Conservation (phyloP, 2,329 filamentous ascomycete genomes). For the Fusarium sp. region DNA sequence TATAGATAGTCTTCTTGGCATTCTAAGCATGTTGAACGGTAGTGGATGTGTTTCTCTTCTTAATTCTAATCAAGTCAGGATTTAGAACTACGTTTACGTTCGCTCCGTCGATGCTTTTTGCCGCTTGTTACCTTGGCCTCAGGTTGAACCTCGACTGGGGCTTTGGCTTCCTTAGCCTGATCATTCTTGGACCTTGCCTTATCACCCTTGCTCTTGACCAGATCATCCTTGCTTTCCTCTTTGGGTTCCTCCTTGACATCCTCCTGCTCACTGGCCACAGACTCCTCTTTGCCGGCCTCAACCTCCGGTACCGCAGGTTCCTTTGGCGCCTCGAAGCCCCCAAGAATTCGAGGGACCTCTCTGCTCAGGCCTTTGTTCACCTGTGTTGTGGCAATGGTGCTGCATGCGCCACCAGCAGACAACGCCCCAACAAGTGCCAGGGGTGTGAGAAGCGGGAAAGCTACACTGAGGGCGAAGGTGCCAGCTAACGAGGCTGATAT, state of each 20-base stretch:
- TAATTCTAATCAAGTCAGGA: background rate
- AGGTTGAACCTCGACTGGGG: background rate
- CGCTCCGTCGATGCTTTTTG: constrained; percentile 32
- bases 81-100: constrained; percentile 31
- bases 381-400: constrained; percentile 21
- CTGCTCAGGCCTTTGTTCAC: constrained; percentile 24
- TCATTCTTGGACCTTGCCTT: background rate
- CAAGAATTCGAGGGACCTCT: constrained; percentile 19
- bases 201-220: constrained; percentile 15
- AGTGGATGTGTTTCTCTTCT: background rate
- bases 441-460: constrained; percentile 28
- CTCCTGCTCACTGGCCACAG: constrained; percentile 22
- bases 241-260: constrained; percentile 17
- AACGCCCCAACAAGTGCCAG: background rate
- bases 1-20: background rate
- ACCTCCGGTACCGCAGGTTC: constrained; percentile 19
- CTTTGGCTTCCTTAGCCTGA: background rate
- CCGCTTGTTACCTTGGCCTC: constrained; percentile 19
- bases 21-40: background rate
- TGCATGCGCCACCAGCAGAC: constrained; percentile 12
- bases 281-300: constrained; percentile 25
- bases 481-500: constrained; percentile 24
- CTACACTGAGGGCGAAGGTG: constrained; percentile 19
- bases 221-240: constrained; percentile 15
- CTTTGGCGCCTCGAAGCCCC: constrained; percentile 22